Base-by-base conservation (phyloP, 2,329 filamentous ascomycete genomes). In the Geosmithia morbida region DNA sequence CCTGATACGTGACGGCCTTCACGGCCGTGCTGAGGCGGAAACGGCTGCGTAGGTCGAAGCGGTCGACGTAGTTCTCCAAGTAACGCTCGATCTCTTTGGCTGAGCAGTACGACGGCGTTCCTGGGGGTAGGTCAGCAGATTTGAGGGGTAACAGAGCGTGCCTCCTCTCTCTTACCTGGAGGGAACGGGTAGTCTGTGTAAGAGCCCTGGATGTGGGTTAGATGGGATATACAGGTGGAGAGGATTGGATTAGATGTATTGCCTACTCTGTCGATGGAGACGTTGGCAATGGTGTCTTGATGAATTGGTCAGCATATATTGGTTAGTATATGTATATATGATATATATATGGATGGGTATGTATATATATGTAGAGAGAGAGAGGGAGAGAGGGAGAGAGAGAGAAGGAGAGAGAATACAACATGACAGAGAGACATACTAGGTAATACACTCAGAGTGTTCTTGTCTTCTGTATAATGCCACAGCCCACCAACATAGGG, bases 401-500 rank as follows among this genome's bases (percentile, higher is more conserved):
- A n/a, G n/a, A n/a, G n/a, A n/a, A n/a, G n/a, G n/a, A n/a, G n/a
- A n/a, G n/a, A n/a, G n/a, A n/a, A n/a, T n/a, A n/a, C n/a, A n/a
- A n/a, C n/a, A n/a, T n/a, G n/a, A n/a, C n/a, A n/a, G n/a, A n/a
- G n/a, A 2, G 5, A 3, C 13, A 14, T 48, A 3, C 17, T 55
- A 53, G 55, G 59, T 57, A 61, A 14, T 55, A 52, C 3, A 68
- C 61, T 26, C 65, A 63, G 10, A 62, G 62, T 30, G 63, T 67
- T 50, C 59, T 63, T 54, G n/a, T 65, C 55, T 2, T 61, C 57
- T 11, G 59, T 67, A 47, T 61, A 69, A 42, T 64, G 59, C 68
- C 68, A 71, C 0, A 71, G 51, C 0, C 68, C 68, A 14, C 68
- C 68, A 10, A 69, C 54, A 43, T 61, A 63, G 40, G 55, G 48